These are phyloP conservation scores for Chlorella vulgaris DNA, from an alignment of 139 green algal species.

Conservation along the genomic window DNA sequence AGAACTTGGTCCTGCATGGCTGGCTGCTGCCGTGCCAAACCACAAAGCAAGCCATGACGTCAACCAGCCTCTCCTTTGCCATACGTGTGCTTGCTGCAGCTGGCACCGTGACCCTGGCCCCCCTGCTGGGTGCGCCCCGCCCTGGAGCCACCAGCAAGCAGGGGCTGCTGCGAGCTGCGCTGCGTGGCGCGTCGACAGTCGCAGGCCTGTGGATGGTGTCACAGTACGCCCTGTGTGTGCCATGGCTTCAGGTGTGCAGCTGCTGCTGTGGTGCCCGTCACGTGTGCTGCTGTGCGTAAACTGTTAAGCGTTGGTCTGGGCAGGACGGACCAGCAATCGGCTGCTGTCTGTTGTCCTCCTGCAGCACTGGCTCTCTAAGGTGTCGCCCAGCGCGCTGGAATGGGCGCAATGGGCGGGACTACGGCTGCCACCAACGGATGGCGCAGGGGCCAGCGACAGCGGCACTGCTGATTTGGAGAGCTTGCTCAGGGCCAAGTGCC, in stretches of 20 bases:
- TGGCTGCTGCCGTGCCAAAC: too few relatives aligned
- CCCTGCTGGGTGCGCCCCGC: constrained; percentile 30
- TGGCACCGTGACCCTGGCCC: constrained; percentile 20
- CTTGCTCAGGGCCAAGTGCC: constrained; percentile 40
- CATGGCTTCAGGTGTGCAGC: constrained; percentile 5
- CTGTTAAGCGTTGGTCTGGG: too few relatives aligned
- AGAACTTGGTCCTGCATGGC: too few relatives aligned
- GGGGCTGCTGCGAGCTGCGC: not conserved
- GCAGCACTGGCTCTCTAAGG: constrained; percentile 8
- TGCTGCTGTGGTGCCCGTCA: too few relatives aligned
- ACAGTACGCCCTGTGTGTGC: constrained; percentile 45
- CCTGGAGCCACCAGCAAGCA: not conserved
- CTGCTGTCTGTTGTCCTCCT: constrained; percentile 27
- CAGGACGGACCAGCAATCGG: not conserved
- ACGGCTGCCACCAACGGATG: not conserved
- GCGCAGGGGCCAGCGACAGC: not conserved
- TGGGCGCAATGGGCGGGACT: constrained; percentile 29
- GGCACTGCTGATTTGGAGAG: constrained; percentile 20
- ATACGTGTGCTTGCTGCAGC: not conserved
- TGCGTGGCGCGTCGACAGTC: not conserved
- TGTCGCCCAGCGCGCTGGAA: not conserved
- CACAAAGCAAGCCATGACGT: too few relatives aligned
- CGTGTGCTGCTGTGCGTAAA: too few relatives aligned
- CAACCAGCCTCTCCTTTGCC: too few relatives aligned
- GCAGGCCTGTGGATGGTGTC: constrained; percentile 43